Evolutionary conservation across 805 yeast species (phyloP).

Genomic region (Yamadazyma phyllophila): DNA sequence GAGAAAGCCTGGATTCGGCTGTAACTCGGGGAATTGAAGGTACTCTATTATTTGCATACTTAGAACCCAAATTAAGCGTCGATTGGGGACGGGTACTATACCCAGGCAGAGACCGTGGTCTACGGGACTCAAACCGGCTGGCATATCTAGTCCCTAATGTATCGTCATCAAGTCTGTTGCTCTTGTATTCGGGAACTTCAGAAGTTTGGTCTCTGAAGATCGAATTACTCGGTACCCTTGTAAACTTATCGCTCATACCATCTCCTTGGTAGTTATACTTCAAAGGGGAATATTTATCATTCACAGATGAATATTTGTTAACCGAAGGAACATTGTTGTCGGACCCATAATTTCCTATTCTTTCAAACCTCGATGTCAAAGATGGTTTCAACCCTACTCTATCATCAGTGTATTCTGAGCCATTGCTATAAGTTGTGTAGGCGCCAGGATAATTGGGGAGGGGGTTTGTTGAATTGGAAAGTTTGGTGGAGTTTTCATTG

Average conservation of each 20-base stretch:
- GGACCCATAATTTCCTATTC: not conserved
- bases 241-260: not conserved
- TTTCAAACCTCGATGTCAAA: conserved; percentile 4
- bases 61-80: not conserved
- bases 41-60: not conserved
- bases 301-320: no score
- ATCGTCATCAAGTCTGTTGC: not conserved
- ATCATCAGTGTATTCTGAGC: not conserved
- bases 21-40: no score
- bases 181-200: not conserved
- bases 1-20: not conserved
- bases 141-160: not conserved
- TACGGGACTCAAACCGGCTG: not conserved
- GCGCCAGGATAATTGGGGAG: conserved; percentile 1
- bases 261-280: no score
- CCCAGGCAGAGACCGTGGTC: conserved; percentile 1
- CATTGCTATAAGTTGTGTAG: conserved; percentile 2
- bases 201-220: not conserved
- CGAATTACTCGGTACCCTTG: conserved; percentile 1
- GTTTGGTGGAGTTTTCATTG: conserved; percentile 9
- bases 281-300: not conserved
- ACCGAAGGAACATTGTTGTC: no score
- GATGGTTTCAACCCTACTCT: conserved; percentile 4
- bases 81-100: not conserved
- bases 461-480: conserved; percentile 1